Base-by-base conservation (phyloP, 2,329 filamentous ascomycete genomes). In the Microdochium nivale region DNA sequence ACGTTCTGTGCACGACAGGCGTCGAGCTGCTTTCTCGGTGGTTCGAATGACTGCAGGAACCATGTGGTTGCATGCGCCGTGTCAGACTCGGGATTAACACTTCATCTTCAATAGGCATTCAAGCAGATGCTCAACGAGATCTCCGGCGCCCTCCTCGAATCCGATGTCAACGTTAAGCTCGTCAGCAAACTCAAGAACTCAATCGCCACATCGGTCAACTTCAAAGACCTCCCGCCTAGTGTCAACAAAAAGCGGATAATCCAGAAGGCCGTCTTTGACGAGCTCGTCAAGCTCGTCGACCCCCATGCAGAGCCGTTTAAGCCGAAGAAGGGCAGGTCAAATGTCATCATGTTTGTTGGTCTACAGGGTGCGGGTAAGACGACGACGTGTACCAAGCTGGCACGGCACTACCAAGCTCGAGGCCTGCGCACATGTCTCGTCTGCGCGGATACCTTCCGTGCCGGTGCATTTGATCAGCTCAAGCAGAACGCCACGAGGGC, bases 311-410 rank as follows among this genome's bases (percentile, higher is more conserved):
- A 96, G 59, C 87, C 92, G 0, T 99, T 96, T 78, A 94, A 95
- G 68, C 91, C 92, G 23, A 96, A 95, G 75, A 99, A 97, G 73
- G 90, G 91, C 58, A 94, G 90, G 68, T 78, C 87, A 56, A 99
- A 96, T 69, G 88, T 99, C 65, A 96, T 99, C 70, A 99, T 99
- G 94, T 97, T 99, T 68, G 94, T 99, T 56, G 94, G 94, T 73
- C 78, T 99, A 48, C 94, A 99, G 71, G 94, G 94, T 76, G 90
- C 92, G 4, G 94, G 94, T 69, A 99, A 99, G 72, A 99, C 94
- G 24, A 99, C 94, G 1, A 95, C 92, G 13, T 97, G 94, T 79
- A 99, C 94, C 40, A 99, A 99, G 72, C 78, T 99, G 56, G 94
- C 94, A 19, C 77, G 91, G 53, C 92, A 95, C 77, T 99, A 99